Base-by-base conservation (phyloP, 2,329 filamentous ascomycete genomes). In the Hypoxylon sp. region DNA sequence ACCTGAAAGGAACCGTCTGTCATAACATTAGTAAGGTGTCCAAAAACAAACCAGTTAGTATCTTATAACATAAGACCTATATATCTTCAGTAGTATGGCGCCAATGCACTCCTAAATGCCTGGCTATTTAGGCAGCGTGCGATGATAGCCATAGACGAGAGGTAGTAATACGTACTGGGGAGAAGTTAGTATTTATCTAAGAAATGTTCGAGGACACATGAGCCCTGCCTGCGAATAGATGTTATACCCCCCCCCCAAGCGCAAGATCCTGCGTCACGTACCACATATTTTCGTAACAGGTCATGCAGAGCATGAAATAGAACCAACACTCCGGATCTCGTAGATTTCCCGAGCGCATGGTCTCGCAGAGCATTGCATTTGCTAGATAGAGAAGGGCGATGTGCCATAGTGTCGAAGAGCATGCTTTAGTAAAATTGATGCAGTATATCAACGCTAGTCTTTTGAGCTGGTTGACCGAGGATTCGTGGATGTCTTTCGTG, bases 331-430 rank as follows among this genome's bases (percentile, higher is more conserved):
- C 50, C 7, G 51, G 31, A 25, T 59, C 43, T 6, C 43, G 45
- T 3, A 44, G 4, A 9, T 58, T 49, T 8, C 51, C 51, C 2
- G 54, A 58, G 25, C 54, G 54, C 36, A 49, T 31, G 11, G 57
- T 52, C 26, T 55, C 47, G 42, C 50, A 57, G 15, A 66, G 51
- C 57, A 63, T 64, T 12, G 63, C 64, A 40, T 68, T 67, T 11
- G 66, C 63, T 23, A 69, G 55, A 38, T 66, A 65, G 12, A 69
- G 38, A 27, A 67, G 53, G 2, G 61, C 62, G n/a, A 60, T 64
- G 23, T 67, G 62, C 62, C 65, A 69, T 3, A 64, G 46, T 6
- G 60, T 56, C 5, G 59, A 55, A 4, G 48, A 49, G 12, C 41
- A 55, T 6, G 61, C 36, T 23, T 49, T 38, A 13, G 43, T 35